Conservation (phyloP, 2,329 filamentous ascomycete genomes). For the Neocatenulostroma microsporum region DNA sequence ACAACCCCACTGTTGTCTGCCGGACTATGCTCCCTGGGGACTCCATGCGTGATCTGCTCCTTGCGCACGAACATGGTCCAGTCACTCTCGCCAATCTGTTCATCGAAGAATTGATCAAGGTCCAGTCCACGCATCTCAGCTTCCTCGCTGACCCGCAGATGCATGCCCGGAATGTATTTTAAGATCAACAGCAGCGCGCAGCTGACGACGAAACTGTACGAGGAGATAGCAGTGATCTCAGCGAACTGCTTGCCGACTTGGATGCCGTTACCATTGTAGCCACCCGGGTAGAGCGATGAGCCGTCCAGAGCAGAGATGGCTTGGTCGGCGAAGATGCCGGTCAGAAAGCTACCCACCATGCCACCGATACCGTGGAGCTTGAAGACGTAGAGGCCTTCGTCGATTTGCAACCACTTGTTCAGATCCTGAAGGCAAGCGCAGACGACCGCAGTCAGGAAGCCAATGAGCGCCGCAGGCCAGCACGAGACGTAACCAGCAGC, state of each 20-base stretch:
- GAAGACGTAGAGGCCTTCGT: conserved; percentile 85
- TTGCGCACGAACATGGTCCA: conserved; percentile 7
- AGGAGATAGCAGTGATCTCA: conserved; percentile 59
- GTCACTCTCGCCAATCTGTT: conserved; percentile 42
- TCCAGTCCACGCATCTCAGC: conserved; percentile 83
- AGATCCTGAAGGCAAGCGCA: conserved; percentile 85
- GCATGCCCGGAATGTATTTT: conserved; percentile 67
- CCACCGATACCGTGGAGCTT: conserved; percentile 82
- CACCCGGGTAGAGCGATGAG: conserved; percentile 46
- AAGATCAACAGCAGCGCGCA: conserved; percentile 66
- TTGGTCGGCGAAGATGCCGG: conserved; percentile 61
- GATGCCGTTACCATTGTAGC: conserved; percentile 67
- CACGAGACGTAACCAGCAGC: conserved; percentile 70
- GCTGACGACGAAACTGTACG: conserved; percentile 66
- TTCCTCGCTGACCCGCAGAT: conserved; percentile 72
- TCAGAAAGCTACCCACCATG: conserved; percentile 71
- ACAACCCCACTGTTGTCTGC: no score
- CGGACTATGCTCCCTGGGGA: neutral
- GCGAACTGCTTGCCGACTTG: conserved; percentile 74
- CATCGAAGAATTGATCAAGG: conserved; percentile 78
- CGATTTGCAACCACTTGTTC: conserved; percentile 68
- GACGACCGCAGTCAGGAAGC: conserved; percentile 55
- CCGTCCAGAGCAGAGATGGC: conserved; percentile 68
- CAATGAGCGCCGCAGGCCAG: conserved; percentile 55
- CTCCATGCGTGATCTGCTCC: conserved; percentile 7